A percentile compares a stretch with the other conserved stretches of the same genome.
phyloP scores from a whole-genome alignment of 225 moss, liverwort and hornwort species.

The Physcomitrellopsis africana region DNA sequence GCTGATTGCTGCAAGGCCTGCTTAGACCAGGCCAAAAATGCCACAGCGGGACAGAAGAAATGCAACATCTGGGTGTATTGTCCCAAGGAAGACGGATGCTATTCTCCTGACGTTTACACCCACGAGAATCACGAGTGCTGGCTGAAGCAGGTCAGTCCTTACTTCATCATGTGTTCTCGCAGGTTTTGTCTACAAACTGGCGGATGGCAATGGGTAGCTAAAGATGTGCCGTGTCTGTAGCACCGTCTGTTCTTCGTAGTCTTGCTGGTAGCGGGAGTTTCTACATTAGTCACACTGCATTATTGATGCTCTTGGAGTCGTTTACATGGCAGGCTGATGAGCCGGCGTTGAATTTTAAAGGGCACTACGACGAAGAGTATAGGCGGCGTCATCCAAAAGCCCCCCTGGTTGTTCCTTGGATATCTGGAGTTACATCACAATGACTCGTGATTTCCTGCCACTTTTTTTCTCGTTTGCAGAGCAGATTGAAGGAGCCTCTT shows the following conservation, averaged over 20 bases:
- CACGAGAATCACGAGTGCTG: slow-evolving; percentile 91
- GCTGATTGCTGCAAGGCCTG: slow-evolving; percentile 98
- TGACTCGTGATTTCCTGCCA: neutral
- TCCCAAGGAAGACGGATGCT: slow-evolving; percentile 79
- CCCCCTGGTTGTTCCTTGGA: slow-evolving; percentile 80
- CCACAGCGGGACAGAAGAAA: slow-evolving; percentile 45
- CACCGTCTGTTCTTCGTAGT: neutral
- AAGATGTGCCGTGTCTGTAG: neutral
- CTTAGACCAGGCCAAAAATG: slow-evolving; percentile 62
- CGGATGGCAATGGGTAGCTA: neutral
- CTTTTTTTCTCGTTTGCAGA: slow-evolving; percentile 17
- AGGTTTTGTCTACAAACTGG: neutral
- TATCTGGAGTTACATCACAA: slow-evolving; percentile 69
- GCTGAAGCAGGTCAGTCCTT: slow-evolving; percentile 80
- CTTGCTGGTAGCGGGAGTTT: neutral
- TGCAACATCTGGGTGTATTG: slow-evolving; percentile 98
- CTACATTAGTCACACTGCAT: neutral
- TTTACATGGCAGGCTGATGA: slow-evolving; percentile 51
- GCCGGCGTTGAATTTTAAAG: slow-evolving; percentile 76
- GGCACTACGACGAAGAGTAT: slow-evolving; percentile 68
- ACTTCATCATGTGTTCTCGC: neutral
- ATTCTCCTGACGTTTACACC: slow-evolving; percentile 81
- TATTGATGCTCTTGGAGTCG: neutral
- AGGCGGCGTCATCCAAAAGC: slow-evolving; percentile 64
- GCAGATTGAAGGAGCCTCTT: slow-evolving; percentile 13